phyloP scores from a whole-genome alignment of 805 yeast species.

The Starmerella vaccinii region DNA sequence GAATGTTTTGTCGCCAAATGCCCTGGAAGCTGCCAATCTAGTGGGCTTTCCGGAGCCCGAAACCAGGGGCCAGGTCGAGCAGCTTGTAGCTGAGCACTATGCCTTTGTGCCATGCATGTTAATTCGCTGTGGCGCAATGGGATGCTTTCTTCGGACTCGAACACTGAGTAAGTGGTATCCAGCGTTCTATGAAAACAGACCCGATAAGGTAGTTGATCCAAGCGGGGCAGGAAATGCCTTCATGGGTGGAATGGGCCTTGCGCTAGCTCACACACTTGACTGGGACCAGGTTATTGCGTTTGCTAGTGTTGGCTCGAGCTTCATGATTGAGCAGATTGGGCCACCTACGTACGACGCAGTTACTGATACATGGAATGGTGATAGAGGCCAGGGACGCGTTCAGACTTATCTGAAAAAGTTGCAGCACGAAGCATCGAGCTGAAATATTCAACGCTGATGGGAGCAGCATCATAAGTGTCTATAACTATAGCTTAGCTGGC shows the following conservation, averaged over 20 bases:
- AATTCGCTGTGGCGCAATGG: conserved; percentile 65
- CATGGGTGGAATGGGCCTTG: conserved; percentile 68
- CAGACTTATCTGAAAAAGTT: conserved; percentile 29
- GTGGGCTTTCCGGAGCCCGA: conserved; percentile 41
- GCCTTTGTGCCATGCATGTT: conserved; percentile 41
- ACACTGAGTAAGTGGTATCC: conserved; percentile 42
- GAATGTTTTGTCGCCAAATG: conserved; percentile 69
- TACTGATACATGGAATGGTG: conserved; percentile 53
- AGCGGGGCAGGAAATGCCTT: conserved; percentile 94
- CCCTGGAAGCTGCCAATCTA: conserved; percentile 66
- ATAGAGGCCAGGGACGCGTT: conserved; percentile 38
- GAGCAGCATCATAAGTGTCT: neutral
- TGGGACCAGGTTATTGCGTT: conserved; percentile 44
- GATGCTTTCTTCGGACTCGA: conserved; percentile 38
- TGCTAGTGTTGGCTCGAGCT: conserved; percentile 72
- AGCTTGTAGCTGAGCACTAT: conserved; percentile 36
- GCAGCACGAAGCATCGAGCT: neutral
- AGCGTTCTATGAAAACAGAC: conserved; percentile 51
- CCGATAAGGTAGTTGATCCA: conserved; percentile 59
- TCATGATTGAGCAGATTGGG: conserved; percentile 73
- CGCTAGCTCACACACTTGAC: conserved; percentile 34
- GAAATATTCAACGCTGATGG: no score
- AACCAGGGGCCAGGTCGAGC: conserved; percentile 35
- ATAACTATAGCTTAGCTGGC: no score
- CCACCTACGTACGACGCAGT: conserved; percentile 39